Evolutionary conservation across 2,329 filamentous ascomycete genomes (phyloP), one percentile per base, ranked within the genome.

Genomic region (Fusarium pseudonygamai): DNA sequence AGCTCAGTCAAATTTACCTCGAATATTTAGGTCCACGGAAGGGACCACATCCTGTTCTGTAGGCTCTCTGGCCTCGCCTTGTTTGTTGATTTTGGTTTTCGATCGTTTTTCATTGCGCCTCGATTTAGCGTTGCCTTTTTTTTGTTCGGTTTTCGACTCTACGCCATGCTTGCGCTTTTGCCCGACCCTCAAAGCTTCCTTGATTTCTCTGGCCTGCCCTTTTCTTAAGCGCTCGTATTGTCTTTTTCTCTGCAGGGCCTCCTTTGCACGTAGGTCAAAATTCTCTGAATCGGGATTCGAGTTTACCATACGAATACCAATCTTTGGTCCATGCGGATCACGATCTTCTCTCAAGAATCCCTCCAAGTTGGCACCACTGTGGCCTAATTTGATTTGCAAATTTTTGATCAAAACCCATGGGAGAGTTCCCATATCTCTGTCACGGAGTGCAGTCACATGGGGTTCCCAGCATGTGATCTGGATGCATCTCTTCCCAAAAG

Each of bases 381-480:
- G 84, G 18, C 88, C 87, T 26, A 82, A 83, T 71, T 92, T 93
- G 71, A 94, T 86, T 26, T 92, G 92, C 7, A 97, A 86, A 76
- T 98, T 97, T 28, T 85, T 87, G 11, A 98, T 81, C 8, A 82
- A 82, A 5, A 97, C 83, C 85, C 92, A 91, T 30, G 90, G 84
- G 7, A 89, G 88, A n/a, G 83, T 80, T 5, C 85, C 82, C 32
- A 96, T 83, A 12, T 89, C 57, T 3, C 71, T 80, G 2, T 86
- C 78, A 22, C 85, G 86, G n/a, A 92, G 87, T 71, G 84, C 89
- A 3, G 79, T 75, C 3, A 90, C 89, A 79, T 97, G 93, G 0
- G 89, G 88, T 20, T 92, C 90, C 80, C 86, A 97, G 34, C 93
- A 86, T 34, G 90, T 92, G 30, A 98, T 82, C 75, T 92, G 90